Evolutionary conservation across 352 stramenopile genomes (phyloP), one percentile per base, ranked within the genome.

Genomic region (Pythium brachiatum): DNA sequence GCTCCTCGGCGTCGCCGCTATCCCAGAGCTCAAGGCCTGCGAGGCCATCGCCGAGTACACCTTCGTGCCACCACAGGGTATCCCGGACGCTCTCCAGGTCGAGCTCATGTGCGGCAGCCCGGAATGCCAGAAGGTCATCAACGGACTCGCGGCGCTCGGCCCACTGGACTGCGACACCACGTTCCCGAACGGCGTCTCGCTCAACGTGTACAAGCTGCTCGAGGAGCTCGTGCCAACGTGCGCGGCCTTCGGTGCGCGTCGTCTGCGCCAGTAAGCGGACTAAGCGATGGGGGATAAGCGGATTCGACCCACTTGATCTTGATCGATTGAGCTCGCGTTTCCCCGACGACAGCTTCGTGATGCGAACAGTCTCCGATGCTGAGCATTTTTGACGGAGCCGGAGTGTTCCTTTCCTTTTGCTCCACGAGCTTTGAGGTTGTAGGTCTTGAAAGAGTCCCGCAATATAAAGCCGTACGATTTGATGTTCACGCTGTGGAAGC

Each of bases 161-260:
- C 77, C 77, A 8, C 11, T 66, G 3, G 77, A 86, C 66, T 86
- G 77, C 58, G 60, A 79, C 25, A 63, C 74, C 13, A 55, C 50
- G 51, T 73, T 69, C 77, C 82, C 65, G 65, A 66, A 71, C 52
- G 65, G 53, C 23, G 69, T 76, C 36, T 65, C 52, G 25, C 68
- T 86, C 59, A 86, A 83, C 64, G 66, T 83, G 51, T 64, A 79
- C 50, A 38, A 81, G 56, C 58, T 86, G 48, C 51, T 69, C 11
- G 70, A 81, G 23, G 72, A 66, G 53, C 79, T 76, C 63, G 38
- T 47, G 36, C 68, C 70, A 2, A 70, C 71, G 48, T 86, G 77
- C 64, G n/a, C n/a, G n/a, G 72, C 64, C 20, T 57, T 62, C 58
- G 64, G 75, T 47, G 60, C 21, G 7, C 32, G 34, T 23, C 47